These are phyloP conservation scores for Piloderma croceum DNA, from an alignment of 768 basidiomycete genomes.

Conservation along the genomic window DNA sequence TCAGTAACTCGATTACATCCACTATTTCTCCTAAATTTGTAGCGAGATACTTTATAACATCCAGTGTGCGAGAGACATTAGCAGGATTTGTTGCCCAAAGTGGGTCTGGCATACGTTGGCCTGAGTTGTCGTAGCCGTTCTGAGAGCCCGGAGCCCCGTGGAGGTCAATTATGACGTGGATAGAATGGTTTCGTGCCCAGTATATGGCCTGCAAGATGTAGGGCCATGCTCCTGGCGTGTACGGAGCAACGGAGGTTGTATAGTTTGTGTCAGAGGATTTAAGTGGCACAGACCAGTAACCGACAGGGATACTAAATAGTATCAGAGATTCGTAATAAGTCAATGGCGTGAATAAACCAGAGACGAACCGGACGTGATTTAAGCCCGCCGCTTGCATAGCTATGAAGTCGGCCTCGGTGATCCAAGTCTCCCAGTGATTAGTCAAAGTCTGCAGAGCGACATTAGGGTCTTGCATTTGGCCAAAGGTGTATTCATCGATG, in stretches of 20 bases:
- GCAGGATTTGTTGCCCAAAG: slow-evolving; percentile 46
- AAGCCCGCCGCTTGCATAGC: slow-evolving; percentile 62
- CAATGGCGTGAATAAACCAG: background rate
- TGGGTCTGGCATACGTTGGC: slow-evolving; percentile 51
- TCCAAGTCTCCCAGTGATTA: slow-evolving; percentile 61
- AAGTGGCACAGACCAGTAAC: slow-evolving; percentile 76
- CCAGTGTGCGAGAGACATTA: slow-evolving; percentile 48
- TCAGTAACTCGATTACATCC: slow-evolving; percentile 62
- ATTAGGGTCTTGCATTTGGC: slow-evolving; percentile 41
- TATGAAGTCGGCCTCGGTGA: slow-evolving; percentile 63
- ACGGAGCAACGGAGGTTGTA: slow-evolving; percentile 43
- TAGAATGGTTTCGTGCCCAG: slow-evolving; percentile 25
- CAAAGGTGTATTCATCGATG: slow-evolving; percentile 60
- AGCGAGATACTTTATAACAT: slow-evolving; percentile 51
- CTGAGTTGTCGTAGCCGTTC: slow-evolving; percentile 72
- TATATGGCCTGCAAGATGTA: slow-evolving; percentile 10
- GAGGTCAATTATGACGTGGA: slow-evolving; percentile 59
- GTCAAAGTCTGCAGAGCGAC: slow-evolving; percentile 39
- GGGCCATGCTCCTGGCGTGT: slow-evolving; percentile 54
- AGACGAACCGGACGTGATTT: slow-evolving; percentile 60
- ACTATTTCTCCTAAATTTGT: slow-evolving; percentile 50
- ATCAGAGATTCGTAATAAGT: background rate
- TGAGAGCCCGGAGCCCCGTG: slow-evolving; percentile 65
- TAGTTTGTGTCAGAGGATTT: slow-evolving; percentile 46
- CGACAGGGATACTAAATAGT: slow-evolving; percentile 53